Conservation (phyloP, 1,284 basidiomycete genomes). For the Sporisorium scitamineum region DNA sequence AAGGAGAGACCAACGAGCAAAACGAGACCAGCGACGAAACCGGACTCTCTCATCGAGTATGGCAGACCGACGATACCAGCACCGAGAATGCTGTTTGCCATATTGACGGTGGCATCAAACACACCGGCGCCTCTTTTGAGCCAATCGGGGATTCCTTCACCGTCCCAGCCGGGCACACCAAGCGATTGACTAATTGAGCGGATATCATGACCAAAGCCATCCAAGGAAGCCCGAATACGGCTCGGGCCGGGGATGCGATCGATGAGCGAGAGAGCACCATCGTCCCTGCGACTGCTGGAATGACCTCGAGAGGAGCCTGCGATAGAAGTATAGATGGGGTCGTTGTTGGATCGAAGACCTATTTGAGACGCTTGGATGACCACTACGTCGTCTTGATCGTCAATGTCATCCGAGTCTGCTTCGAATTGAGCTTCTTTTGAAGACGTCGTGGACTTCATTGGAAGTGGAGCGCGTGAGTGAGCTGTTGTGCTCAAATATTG, state of each 20-base stretch:
- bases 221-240: conserved; percentile 51
- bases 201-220: conserved; percentile 55
- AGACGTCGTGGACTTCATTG: conserved; percentile 58
- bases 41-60: conserved; percentile 91
- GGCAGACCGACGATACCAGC: conserved; percentile 82
- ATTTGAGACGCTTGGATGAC: conserved; percentile 45
- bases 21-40: conserved; percentile 86
- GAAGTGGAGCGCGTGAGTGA: conserved; percentile 22
- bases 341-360: conserved; percentile 10
- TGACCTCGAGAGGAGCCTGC: conserved; percentile 10
- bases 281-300: conserved; percentile 16
- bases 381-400: conserved; percentile 42
- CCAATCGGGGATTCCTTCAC: conserved; percentile 70
- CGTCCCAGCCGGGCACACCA: conserved; percentile 71
- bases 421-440: conserved; percentile 70
- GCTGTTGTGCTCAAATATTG: conserved; percentile 23
- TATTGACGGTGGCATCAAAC: conserved; percentile 86
- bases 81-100: conserved; percentile 96
- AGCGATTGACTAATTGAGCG: conserved; percentile 53
- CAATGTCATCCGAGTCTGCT: conserved; percentile 65
- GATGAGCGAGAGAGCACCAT: conserved; percentile 36
- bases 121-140: conserved; percentile 77
- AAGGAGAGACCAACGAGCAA: conserved; percentile 83
- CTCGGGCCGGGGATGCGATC: conserved; percentile 34
- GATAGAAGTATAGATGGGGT: conserved; percentile 11